Base-by-base conservation (phyloP, 2,329 filamentous ascomycete genomes). In the Colletotrichum lindemuthianum region DNA sequence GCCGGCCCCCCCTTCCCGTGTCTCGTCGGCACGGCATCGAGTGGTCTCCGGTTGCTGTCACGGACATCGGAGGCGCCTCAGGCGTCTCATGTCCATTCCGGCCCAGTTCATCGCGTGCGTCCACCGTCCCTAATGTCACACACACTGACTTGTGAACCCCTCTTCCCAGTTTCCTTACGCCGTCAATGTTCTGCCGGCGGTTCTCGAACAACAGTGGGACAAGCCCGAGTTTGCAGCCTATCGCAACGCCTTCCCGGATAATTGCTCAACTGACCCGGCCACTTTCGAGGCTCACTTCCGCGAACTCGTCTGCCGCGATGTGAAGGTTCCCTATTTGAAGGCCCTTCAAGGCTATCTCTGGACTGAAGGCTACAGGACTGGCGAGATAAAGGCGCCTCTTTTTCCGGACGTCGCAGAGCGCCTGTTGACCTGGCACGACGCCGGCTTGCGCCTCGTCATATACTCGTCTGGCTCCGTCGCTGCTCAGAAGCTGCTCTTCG, bases 401-500 rank as follows among this genome's bases (percentile, higher is more conserved):
- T 96, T 93, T 74, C 78, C 85, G 5, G 92, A 96, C 72, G 92
- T 95, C 15, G 80, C 86, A n/a, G 83, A 86, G 8, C 84, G 84
- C 67, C 80, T 93, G 67, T 76, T 80, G 57, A 70, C 78, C 47
- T 93, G 91, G 87, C 81, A 84, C 59, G 74, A 77, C 13, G 75
- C 80, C 36, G 84, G 84, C 33, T 79, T 86, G 66, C 81, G 81
- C 65, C 83, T 94, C 68, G 86, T 91, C 70, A 94, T 96, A 72
- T 96, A 94, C 79, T 93, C 90, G 4, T 93, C 90, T 11, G 92
- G 92, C 37, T 93, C 90, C 24, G 90, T 95, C 6, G 84, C 89
- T 16, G 92, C 92, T 12, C 92, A 96, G 81, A 92, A 93, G 78
- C 81, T 95, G 66, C 84, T 95, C 67, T 95, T 95, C 77, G 82